phyloP scores from a whole-genome alignment of 2,329 filamentous ascomycete genomes.

The Leptographium wingfieldii region DNA sequence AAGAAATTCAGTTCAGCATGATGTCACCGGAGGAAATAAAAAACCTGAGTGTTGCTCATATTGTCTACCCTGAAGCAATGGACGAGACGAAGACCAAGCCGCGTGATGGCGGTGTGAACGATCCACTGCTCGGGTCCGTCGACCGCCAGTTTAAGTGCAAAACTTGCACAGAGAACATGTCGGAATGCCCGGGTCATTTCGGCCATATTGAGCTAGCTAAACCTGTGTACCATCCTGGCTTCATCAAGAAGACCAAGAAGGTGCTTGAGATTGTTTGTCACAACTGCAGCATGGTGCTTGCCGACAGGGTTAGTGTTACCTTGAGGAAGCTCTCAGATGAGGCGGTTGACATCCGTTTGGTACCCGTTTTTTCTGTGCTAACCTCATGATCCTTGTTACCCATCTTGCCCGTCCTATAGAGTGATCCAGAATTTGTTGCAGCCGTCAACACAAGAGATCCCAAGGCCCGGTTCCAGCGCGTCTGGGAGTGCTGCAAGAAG shows the following conservation, averaged over 20 bases:
- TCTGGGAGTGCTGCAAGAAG: constrained; percentile 86
- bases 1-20: constrained; percentile 98
- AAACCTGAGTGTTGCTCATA: constrained; percentile 92
- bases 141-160: constrained; percentile 92
- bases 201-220: constrained; percentile 96
- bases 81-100: constrained; percentile 88
- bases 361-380: constrained; percentile 19
- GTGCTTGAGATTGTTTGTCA: constrained; percentile 97
- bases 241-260: constrained; percentile 99
- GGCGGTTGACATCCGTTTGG: constrained; percentile 18
- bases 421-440: constrained; percentile 68
- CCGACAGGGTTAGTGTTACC: constrained; percentile 88
- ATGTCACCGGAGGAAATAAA: constrained; percentile 98
- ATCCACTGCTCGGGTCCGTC: constrained; percentile 90
- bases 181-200: constrained; percentile 94
- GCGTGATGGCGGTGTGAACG: constrained; percentile 83
- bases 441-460: constrained; percentile 80
- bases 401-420: constrained; percentile 39
- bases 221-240: constrained; percentile 89
- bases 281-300: constrained; percentile 95
- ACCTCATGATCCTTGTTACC: constrained; percentile 3
- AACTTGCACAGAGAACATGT: constrained; percentile 91
- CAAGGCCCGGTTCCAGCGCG: constrained; percentile 83
- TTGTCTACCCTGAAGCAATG: constrained; percentile 99
- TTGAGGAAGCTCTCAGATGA: constrained; percentile 18